Base-by-base conservation (phyloP, 768 basidiomycete species). In the Suillus variegatus region DNA sequence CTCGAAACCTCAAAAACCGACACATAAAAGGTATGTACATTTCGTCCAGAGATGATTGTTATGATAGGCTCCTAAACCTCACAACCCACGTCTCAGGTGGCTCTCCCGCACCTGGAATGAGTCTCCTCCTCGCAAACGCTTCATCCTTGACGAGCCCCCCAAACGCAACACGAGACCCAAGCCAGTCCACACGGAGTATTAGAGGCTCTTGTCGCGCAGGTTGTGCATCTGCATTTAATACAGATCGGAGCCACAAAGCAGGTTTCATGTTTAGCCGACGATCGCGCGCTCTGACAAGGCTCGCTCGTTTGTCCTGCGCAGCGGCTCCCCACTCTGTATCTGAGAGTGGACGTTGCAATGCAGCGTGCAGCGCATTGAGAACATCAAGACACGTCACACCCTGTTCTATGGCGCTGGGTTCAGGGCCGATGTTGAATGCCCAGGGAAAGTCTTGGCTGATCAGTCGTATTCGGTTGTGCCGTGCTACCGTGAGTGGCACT, bases 361-460 rank as follows among this genome's bases (percentile, higher is more conserved):
- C 65, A 38, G 28, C 18, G 38, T 66, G 25, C 28, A 66, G 56
- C 6, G 47, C 43, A 18, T 56, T 18, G 28, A 66, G 65, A 6
- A 66, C 43, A 38, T 60, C 65, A 13, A 66, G 46, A 35, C 65
- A 66, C 2, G 47, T 66, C n/a, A 65, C 28, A 12, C 20, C 44
- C 10, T 35, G 38, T 6, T 22, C 40, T 6, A 1, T 6, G 6
- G 47, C 12, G 7, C n/a, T 22, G 25, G 18, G 28, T n/a, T 18
- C 28, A 2, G 38, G 28, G 20, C n/a, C 36, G 4, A 66, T 54
- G 12, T 66, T 40, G 25, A 66, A 65, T 13, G 64, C 25, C 65
- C 65, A 66, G 7, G 65, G 65, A 32, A 66, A 65, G 36, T 65
- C 65, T 25, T 8, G 43, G 56, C 65, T 65, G n/a, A 66, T 65